Evolutionary conservation across 73 alveolate genomes (phyloP).

Genomic region (Uronychia binucleata): DNA sequence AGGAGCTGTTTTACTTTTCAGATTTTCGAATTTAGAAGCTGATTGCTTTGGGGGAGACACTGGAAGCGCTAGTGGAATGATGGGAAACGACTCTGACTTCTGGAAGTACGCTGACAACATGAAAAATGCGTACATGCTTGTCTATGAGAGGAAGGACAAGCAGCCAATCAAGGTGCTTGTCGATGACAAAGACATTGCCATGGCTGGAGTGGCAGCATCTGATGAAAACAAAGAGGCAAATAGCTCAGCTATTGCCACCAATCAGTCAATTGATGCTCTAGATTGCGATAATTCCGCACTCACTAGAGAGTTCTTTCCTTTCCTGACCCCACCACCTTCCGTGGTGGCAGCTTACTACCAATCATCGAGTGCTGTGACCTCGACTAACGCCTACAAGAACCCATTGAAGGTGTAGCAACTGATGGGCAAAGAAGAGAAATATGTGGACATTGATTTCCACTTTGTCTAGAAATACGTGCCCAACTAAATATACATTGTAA

Average conservation of each 20-base stretch:
- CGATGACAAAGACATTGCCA: conserved; percentile 14
- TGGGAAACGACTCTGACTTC: conserved; percentile 13
- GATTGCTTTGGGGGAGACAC: conserved; percentile 93
- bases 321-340: conserved; percentile 14
- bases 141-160: conserved; percentile 89
- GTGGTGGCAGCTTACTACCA: conserved; percentile 1
- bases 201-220: conserved; percentile 13
- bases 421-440: conserved; percentile 4
- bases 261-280: conserved; percentile 20
- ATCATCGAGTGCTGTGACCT: conserved; percentile 11
- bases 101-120: conserved; percentile 1
- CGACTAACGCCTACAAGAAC: conserved; percentile 13
- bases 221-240: not conserved
- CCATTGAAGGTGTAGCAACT: conserved; percentile 16
- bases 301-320: conserved; percentile 27
- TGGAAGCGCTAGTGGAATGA: conserved; percentile 40
- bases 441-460: conserved; percentile 26
- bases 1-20: not conserved
- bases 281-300: conserved; percentile 60
- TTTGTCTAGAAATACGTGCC: conserved; percentile 15
- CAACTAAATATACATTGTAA: not conserved
- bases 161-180: conserved; percentile 57
- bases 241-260: not conserved
- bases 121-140: conserved; percentile 97
- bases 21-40: conserved; percentile 34